Percentiles rank a stretch among this genome's conserved stretches.
phyloP scores from a whole-genome alignment of 2,329 filamentous ascomycete species.

The Trichophyton mentagrophytes region DNA sequence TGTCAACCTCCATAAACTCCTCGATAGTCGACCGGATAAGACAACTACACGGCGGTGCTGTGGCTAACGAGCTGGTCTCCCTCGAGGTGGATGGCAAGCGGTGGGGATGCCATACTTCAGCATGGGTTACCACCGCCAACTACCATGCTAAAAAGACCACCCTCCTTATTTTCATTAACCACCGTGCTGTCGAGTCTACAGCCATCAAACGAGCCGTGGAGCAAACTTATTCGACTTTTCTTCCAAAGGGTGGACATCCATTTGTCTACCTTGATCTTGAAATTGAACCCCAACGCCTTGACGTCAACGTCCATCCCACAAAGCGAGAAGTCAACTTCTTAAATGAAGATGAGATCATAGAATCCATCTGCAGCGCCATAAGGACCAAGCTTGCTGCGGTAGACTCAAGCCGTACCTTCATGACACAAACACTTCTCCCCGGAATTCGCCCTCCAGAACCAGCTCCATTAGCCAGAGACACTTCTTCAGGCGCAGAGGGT shows the following conservation, averaged over 20 bases:
- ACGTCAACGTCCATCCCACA: conserved; percentile 95
- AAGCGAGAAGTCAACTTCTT: conserved; percentile 95
- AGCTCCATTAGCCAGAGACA: conserved; percentile 12
- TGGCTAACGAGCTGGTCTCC: conserved; percentile 78
- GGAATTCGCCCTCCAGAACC: conserved; percentile 37
- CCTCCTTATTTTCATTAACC: conserved; percentile 88
- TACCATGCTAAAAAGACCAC: conserved; percentile 84
- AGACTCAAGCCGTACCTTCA: conserved; percentile 85
- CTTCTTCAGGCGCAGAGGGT: conserved; percentile 3
- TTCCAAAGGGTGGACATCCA: conserved; percentile 88
- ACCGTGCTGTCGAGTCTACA: conserved; percentile 81
- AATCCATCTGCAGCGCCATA: conserved; percentile 69
- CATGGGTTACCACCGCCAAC: conserved; percentile 83
- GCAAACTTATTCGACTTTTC: conserved; percentile 72
- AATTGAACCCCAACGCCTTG: conserved; percentile 81
- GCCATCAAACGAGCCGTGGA: conserved; percentile 82
- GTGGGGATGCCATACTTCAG: conserved; percentile 72
- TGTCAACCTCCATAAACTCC: conserved; percentile 64
- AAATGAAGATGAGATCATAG: conserved; percentile 92
- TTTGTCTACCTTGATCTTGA: conserved; percentile 87
- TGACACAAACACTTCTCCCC: conserved; percentile 80
- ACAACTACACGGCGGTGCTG: conserved; percentile 69
- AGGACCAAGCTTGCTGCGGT: conserved; percentile 67
- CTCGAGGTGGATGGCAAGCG: conserved; percentile 59
- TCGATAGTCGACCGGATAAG: conserved; percentile 71